A percentile compares a stretch with the other conserved stretches of the same genome.
These are phyloP conservation scores for Irpex lacteus DNA, from an alignment of 1,284 basidiomycete genomes.

Conservation along the genomic window DNA sequence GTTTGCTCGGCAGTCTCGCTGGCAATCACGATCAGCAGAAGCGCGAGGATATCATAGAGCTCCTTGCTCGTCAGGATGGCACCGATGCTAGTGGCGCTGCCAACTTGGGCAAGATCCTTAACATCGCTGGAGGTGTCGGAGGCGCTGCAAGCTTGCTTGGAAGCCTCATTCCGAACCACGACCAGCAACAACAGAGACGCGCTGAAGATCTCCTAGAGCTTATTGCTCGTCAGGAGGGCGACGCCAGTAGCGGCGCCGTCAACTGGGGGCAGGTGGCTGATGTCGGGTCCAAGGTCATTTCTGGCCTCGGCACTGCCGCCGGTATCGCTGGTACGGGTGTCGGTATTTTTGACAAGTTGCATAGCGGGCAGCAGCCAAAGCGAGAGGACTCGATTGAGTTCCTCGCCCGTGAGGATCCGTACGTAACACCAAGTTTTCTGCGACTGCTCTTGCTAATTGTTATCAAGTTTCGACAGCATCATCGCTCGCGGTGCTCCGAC, in stretches of 20 bases:
- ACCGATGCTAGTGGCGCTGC: not conserved
- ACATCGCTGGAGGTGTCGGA: not conserved
- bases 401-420: not conserved
- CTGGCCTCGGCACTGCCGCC: slow-evolving; percentile 7
- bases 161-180: not conserved
- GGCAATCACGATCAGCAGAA: not conserved
- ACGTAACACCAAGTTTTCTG: not conserved
- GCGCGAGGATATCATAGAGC: not conserved
- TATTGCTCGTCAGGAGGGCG: slow-evolving; percentile 4
- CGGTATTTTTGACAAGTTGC: not conserved
- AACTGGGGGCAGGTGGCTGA: not conserved
- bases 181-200: not conserved
- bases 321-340: not conserved
- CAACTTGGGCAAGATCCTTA: not conserved
- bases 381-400: not conserved
- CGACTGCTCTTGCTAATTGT: not conserved
- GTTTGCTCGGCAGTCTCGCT: not conserved
- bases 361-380: not conserved
- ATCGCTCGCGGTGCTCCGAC: not conserved
- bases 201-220: not conserved
- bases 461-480: not conserved
- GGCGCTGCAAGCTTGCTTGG: not conserved
- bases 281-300: slow-evolving; percentile 9
- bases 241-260: slow-evolving; percentile 7
- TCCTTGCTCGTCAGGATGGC: not conserved